Evolutionary conservation across 2,329 filamentous ascomycete genomes (phyloP).

Genomic region (Diaporthe sp.): DNA sequence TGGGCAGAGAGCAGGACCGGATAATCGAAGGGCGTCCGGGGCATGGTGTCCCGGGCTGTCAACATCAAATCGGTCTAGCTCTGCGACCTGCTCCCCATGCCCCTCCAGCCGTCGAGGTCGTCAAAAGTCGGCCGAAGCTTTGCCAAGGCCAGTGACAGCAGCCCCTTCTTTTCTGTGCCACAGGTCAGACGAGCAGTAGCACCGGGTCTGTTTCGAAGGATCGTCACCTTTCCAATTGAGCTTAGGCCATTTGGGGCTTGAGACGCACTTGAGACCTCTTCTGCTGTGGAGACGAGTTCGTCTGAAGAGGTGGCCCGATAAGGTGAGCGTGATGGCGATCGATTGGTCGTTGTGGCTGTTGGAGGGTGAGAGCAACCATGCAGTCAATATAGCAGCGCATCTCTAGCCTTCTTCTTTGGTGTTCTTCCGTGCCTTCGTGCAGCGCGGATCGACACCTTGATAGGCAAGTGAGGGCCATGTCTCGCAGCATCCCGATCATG

Average conservation of each 20-base stretch:
- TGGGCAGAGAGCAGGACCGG: background rate
- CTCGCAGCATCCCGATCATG: conserved; percentile 10
- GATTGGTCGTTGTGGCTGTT: conserved; percentile 18
- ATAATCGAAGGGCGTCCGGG: background rate
- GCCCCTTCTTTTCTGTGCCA: background rate
- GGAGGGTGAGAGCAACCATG: conserved; percentile 12
- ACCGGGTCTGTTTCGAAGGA: conserved; percentile 24
- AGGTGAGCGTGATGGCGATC: conserved; percentile 15
- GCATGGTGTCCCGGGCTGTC: background rate
- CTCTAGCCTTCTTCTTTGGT: conserved; percentile 29
- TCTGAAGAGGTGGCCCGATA: conserved; percentile 29
- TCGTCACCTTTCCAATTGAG: conserved; percentile 20
- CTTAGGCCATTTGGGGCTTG: conserved; percentile 23
- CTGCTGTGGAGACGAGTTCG: conserved; percentile 26
- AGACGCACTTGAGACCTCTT: conserved; percentile 30
- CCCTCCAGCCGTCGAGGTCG: background rate
- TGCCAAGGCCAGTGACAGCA: conserved; percentile 4
- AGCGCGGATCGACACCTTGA: conserved; percentile 16
- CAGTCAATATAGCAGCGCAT: background rate
- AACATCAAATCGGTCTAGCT: conserved; percentile 5
- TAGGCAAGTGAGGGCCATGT: conserved; percentile 10
- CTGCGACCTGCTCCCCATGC: background rate
- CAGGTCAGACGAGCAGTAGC: conserved; percentile 3
- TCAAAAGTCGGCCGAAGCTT: conserved; percentile 9
- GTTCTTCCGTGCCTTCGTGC: conserved; percentile 14